phyloP scores from a whole-genome alignment of 2,329 filamentous ascomycete species.

The Aurifilum marmelostoma region DNA sequence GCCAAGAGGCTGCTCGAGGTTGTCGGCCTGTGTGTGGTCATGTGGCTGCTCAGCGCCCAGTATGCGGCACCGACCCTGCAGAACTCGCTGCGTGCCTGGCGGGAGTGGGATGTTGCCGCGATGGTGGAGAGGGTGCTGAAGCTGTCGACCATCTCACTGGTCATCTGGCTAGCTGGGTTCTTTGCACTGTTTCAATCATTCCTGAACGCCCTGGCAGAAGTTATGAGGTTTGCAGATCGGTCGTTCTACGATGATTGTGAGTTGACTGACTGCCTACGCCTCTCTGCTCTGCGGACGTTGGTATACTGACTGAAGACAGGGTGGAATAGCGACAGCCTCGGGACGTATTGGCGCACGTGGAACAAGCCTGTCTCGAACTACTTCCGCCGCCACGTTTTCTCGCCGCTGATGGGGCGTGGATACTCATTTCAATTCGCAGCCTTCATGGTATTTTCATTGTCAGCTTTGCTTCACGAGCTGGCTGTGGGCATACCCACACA shows the following conservation, averaged over 20 bases:
- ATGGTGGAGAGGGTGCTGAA: constrained; percentile 93
- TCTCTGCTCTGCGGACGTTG: neutral
- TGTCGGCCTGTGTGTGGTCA: constrained; percentile 78
- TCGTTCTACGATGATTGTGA: constrained; percentile 90
- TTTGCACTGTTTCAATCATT: constrained; percentile 94
- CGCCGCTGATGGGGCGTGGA: constrained; percentile 82
- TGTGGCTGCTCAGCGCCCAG: constrained; percentile 94
- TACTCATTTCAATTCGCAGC: constrained; percentile 74
- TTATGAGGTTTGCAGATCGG: constrained; percentile 87
- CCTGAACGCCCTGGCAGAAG: constrained; percentile 87
- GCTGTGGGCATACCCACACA: constrained; percentile 94
- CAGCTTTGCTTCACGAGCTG: constrained; percentile 87
- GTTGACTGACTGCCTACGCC: neutral
- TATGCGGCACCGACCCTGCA: constrained; percentile 88
- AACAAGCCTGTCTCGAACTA: constrained; percentile 97
- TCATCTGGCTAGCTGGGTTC: constrained; percentile 97
- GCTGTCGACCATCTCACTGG: constrained; percentile 88
- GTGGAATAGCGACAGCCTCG: constrained; percentile 92
- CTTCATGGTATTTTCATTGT: constrained; percentile 83
- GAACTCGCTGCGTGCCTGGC: constrained; percentile 89
- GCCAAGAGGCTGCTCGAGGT: constrained; percentile 80
- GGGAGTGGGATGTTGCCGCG: constrained; percentile 75
- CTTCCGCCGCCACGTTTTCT: constrained; percentile 93
- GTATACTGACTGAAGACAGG: constrained; percentile 14
- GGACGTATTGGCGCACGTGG: constrained; percentile 93